Evolutionary conservation across 192 early-diverging fungal genomes (phyloP).

Genomic region (Podila epicladia): DNA sequence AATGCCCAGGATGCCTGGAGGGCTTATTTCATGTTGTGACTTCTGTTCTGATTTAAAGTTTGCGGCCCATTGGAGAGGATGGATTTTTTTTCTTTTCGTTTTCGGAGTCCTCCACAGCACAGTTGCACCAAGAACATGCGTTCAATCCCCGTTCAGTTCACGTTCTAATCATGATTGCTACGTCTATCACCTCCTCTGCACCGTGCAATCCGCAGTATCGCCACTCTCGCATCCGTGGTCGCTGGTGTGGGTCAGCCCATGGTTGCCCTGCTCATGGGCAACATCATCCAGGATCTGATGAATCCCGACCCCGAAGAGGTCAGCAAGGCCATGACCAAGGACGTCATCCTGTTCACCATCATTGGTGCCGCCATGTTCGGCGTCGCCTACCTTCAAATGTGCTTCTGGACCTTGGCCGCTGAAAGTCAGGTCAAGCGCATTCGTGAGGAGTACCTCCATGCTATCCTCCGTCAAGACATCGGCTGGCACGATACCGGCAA

Average conservation of each 20-base stretch:
- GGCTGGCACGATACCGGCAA: slow-evolving; percentile 88
- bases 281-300: slow-evolving; percentile 8
- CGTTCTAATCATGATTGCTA: too few species aligned
- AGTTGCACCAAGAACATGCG: too few species aligned
- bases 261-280: slow-evolving; percentile 31
- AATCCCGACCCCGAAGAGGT: not conserved
- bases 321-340: not conserved
- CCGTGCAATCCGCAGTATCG: slow-evolving; percentile 15
- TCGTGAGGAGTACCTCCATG: slow-evolving; percentile 76
- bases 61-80: too few species aligned
- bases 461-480: slow-evolving; percentile 88
- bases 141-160: too few species aligned
- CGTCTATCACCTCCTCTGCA: too few species aligned
- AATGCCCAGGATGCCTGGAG: not conserved
- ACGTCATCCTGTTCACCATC: slow-evolving; percentile 27
- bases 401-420: slow-evolving; percentile 69
- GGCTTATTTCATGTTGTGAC: too few species aligned
- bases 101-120: too few species aligned
- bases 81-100: too few species aligned
- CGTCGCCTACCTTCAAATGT: slow-evolving; percentile 68
- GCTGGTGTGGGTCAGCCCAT: slow-evolving; percentile 40
- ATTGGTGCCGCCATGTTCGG: slow-evolving; percentile 67
- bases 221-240: slow-evolving; percentile 21
- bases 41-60: too few species aligned
- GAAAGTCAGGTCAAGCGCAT: slow-evolving; percentile 67